Percentiles rank a stretch among this genome's conserved stretches.
Evolutionary conservation across 2,329 filamentous ascomycete genomes (phyloP).

Genomic region (Aspergillus sp.): DNA sequence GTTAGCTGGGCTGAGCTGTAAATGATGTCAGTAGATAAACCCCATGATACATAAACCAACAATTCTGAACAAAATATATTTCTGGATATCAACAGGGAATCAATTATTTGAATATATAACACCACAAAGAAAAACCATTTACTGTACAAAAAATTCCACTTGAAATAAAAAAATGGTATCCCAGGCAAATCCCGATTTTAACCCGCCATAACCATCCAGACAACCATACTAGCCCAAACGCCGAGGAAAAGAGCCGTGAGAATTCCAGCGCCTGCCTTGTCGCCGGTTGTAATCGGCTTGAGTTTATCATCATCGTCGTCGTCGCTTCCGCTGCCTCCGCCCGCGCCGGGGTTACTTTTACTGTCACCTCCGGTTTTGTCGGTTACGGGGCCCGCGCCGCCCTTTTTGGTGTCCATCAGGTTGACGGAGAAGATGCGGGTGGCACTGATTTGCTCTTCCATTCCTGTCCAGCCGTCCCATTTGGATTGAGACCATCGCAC

Average conservation of each 20-base stretch:
- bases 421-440: slow-evolving; percentile 30
- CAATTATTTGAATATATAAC: no score
- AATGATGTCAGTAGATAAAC: no score
- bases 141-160: no score
- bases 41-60: no score
- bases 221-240: slow-evolving; percentile 21
- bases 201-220: slow-evolving; percentile 5
- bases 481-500: slow-evolving; percentile 35
- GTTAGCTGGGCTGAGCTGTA: no score
- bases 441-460: slow-evolving; percentile 40
- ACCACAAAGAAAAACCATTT: no score
- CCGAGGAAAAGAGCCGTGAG: slow-evolving; percentile 26
- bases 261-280: slow-evolving; percentile 32
- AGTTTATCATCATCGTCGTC: slow-evolving; percentile 7
- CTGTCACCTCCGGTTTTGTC: slow-evolving; percentile 56
- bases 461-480: slow-evolving; percentile 31
- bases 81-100: no score
- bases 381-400: slow-evolving; percentile 34
- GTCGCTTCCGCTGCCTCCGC: slow-evolving; percentile 28
- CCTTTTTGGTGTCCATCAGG: slow-evolving; percentile 14
- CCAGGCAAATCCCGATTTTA: no score
- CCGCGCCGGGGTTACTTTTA: slow-evolving; percentile 34
- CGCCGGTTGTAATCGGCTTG: slow-evolving; percentile 25
- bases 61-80: no score
- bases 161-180: no score